Conservation (phyloP, 177 flowering plant species). For the Telopea speciosissima region DNA sequence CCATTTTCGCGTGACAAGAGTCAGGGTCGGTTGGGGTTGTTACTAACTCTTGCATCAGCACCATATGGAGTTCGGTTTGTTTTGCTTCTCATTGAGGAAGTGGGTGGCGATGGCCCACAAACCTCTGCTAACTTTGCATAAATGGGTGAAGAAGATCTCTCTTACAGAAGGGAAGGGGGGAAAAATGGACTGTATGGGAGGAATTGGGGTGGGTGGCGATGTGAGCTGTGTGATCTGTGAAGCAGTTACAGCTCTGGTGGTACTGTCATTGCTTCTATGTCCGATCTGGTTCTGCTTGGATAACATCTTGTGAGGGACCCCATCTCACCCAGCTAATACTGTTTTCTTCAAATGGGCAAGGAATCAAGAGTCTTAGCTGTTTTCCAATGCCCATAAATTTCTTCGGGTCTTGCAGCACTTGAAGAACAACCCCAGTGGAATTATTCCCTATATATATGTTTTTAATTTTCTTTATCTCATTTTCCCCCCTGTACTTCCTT, state of each 20-base stretch:
- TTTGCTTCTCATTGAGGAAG: background rate
- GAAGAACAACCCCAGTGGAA: background rate
- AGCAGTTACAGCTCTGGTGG: background rate
- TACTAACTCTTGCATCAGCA: background rate
- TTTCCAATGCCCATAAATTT: background rate
- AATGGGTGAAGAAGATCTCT: background rate
- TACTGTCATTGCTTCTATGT: background rate
- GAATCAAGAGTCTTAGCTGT: background rate
- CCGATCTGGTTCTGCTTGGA: background rate
- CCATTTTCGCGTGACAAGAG: constrained; percentile 33
- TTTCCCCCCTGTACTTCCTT: background rate
- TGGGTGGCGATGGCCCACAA: background rate
- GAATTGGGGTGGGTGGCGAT: background rate
- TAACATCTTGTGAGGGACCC: background rate
- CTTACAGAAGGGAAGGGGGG: background rate
- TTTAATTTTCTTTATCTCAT: background rate
- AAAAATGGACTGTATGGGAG: background rate
- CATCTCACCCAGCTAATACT: background rate
- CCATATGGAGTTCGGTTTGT: background rate
- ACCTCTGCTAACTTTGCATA: background rate
- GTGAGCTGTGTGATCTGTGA: background rate
- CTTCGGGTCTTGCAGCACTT: background rate
- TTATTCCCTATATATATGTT: background rate
- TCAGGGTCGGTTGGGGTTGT: background rate
- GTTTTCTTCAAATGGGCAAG: background rate